Conservation (phyloP, 192 early-diverging fungal species). For the Gamsiella multidivaricata region DNA sequence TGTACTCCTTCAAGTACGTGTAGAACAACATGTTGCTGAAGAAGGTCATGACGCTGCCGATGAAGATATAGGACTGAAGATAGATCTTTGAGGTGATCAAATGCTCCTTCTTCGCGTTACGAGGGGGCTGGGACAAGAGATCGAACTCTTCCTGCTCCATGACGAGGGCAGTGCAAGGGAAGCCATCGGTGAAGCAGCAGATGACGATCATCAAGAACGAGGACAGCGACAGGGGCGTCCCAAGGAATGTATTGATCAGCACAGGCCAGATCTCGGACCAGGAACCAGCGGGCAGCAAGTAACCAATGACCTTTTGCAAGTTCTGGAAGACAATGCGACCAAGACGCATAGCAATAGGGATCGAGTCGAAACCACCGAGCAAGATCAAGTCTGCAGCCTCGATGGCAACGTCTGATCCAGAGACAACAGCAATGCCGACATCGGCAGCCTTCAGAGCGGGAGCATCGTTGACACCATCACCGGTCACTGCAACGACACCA, state of each 20-base stretch:
- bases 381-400: conserved; percentile 77
- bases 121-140: conserved; percentile 77
- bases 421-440: conserved; percentile 90
- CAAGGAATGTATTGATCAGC: conserved; percentile 81
- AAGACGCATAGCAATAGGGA: conserved; percentile 77
- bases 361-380: conserved; percentile 58
- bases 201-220: conserved; percentile 76
- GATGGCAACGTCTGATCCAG: conserved; percentile 83
- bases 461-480: conserved; percentile 94
- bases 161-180: conserved; percentile 76
- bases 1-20: conserved; percentile 69
- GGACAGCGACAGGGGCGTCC: conserved; percentile 81
- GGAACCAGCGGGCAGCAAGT: conserved; percentile 82
- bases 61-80: conserved; percentile 82
- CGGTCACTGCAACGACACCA: conserved; percentile 85
- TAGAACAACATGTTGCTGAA: conserved; percentile 79
- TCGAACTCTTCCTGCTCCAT: conserved; percentile 84
- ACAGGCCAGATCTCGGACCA: conserved; percentile 83
- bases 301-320: conserved; percentile 87
- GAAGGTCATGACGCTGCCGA: conserved; percentile 76
- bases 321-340: conserved; percentile 91
- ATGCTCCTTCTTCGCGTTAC: conserved; percentile 74
- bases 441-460: conserved; percentile 91
- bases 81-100: conserved; percentile 77
- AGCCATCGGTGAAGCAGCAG: conserved; percentile 66